These are phyloP conservation scores for Papiliotrema fonsecae DNA, from an alignment of 1,284 basidiomycete genomes.

Conservation along the genomic window DNA sequence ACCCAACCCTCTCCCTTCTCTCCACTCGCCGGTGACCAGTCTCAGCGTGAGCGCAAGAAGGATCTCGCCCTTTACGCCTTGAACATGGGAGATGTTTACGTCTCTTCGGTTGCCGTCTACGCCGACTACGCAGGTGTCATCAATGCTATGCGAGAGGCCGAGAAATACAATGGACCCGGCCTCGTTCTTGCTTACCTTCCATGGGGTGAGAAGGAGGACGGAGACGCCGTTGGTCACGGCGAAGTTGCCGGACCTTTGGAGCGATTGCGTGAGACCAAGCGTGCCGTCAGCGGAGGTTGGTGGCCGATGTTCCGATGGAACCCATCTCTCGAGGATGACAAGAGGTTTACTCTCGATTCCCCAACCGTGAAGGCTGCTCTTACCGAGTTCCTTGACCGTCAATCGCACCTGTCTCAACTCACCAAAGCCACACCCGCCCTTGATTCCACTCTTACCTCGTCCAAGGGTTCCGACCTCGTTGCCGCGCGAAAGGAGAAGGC, in stretches of 20 bases:
- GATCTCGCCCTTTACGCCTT: constrained; percentile 96
- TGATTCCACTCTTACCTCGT: constrained; percentile 76
- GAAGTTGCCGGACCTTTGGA: constrained; percentile 71
- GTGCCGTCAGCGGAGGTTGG: constrained; percentile 92
- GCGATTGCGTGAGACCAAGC: constrained; percentile 92
- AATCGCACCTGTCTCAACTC: constrained; percentile 93
- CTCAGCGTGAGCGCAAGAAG: constrained; percentile 62
- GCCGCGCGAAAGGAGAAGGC: constrained; percentile 80
- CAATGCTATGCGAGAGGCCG: constrained; percentile 87
- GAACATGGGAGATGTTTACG: constrained; percentile 96
- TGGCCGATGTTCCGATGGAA: constrained; percentile 99
- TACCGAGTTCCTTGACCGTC: constrained; percentile 90
- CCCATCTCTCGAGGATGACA: constrained; percentile 77
- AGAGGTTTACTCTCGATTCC: constrained; percentile 83
- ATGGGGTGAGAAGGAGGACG: constrained; percentile 62
- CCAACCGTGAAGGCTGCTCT: constrained; percentile 91
- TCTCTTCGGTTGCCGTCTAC: constrained; percentile 91
- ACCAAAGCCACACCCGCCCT: constrained; percentile 71
- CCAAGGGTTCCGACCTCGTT: constrained; percentile 75
- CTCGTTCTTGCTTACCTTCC: constrained; percentile 94
- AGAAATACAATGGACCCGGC: constrained; percentile 82
- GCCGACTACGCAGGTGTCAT: constrained; percentile 93
- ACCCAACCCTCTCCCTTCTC: constrained; percentile 72
- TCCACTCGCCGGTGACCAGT: constrained; percentile 47
- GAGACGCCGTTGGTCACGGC: constrained; percentile 19